Base-by-base conservation (phyloP, 2,329 filamentous ascomycete species). In the Truncatella angustata region DNA sequence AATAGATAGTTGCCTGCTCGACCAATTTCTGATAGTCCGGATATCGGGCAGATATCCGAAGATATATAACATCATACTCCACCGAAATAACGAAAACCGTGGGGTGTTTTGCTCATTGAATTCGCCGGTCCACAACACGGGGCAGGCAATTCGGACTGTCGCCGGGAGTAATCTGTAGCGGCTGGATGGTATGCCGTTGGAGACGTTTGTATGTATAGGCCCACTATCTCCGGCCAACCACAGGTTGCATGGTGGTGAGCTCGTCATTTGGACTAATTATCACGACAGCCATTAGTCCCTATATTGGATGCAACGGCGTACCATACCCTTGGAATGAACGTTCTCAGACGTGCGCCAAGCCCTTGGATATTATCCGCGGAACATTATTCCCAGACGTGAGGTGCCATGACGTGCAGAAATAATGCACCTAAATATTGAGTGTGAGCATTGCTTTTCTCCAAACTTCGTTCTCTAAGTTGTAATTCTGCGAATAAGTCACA, bases 1-100 rank as follows among this genome's bases (percentile, higher is more conserved):
- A 5, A 46, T 21, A 46, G 6, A 5, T 2, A 2, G n/a, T 34
- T 28, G 18, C 43, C 12, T n/a, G n/a, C 14, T 24, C 2, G 14
- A 21, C 21, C 10, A 35, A 14, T 32, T n/a, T 16, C 10, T 4
- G 23, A 21, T 47, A 24, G 44, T 16, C 28, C 12, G 26, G n/a
- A 14, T 9, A 21, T 47, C 44, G 32, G 32, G 16, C 24, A n/a
- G 20, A 12, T 20, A 23, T 36, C 47, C 35, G 36, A 36, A 9
- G 37, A 40, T 37, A 36, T n/a, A 36, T 50, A 50, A 34, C 47
- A 50, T 42, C 47, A 50, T 50, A n/a, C 35, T 36, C 47, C 47
- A 50, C 47, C 18, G 26, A 16, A n/a, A 50, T 50, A 35, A 50
- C 47, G 47, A 40, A 50, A 24, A 30, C n/a, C 26, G 47, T 24